Conservation (phyloP, 2,329 filamentous ascomycete genomes). For the Xylaria sp. region DNA sequence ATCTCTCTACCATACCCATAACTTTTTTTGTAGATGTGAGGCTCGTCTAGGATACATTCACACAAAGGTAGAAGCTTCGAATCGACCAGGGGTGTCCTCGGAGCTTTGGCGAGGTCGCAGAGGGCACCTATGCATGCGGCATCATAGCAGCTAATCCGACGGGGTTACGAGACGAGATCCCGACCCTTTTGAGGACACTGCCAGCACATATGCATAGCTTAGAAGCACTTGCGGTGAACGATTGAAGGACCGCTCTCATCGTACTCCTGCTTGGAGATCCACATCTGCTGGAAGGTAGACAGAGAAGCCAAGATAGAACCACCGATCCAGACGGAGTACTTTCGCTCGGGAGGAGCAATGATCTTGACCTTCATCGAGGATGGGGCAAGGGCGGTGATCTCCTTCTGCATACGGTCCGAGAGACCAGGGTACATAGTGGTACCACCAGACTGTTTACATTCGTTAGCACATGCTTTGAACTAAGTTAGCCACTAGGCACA, state of each 20-base stretch:
- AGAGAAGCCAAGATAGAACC: constrained; percentile 99
- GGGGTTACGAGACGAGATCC: constrained; percentile 19
- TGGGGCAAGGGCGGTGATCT: constrained; percentile 98
- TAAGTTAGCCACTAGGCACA: constrained; percentile 12
- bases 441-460: constrained; percentile 84
- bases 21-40: constrained; percentile 64
- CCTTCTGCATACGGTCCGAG: constrained; percentile 99
- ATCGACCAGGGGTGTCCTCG: constrained; percentile 58
- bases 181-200: constrained; percentile 1
- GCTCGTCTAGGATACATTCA: constrained; percentile 62
- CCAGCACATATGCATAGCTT: constrained; percentile 67
- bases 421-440: constrained; percentile 99
- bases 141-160: constrained; percentile 36
- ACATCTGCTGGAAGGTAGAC: constrained; percentile 99
- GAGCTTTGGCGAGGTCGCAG: constrained; percentile 55
- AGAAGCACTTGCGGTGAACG: constrained; percentile 99
- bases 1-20: constrained; percentile 64
- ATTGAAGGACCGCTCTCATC: constrained; percentile 99
- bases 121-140: constrained; percentile 45
- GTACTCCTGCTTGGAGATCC: constrained; percentile 99
- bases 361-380: constrained; percentile 99
- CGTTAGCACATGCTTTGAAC: constrained; percentile 24
- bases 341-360: constrained; percentile 99
- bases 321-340: constrained; percentile 99
- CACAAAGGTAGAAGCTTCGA: constrained; percentile 58